Conservation (phyloP, 2,329 filamentous ascomycete species). For the Monilinia fructigena region DNA sequence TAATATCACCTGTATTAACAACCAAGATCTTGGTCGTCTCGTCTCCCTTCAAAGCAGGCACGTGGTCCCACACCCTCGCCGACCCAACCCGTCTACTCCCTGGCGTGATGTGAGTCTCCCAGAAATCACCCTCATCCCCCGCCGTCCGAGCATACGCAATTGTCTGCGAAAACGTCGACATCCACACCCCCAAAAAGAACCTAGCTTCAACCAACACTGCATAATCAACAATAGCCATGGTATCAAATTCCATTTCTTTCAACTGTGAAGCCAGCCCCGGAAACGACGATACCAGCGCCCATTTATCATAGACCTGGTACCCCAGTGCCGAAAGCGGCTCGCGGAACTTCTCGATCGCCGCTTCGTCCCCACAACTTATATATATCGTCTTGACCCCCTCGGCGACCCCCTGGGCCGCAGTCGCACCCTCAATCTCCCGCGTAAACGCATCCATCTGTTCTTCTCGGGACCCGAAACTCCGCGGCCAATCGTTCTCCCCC, state of each 20-base stretch:
- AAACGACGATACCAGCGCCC: constrained; percentile 15
- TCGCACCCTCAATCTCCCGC: constrained; percentile 26
- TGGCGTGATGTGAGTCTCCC: constrained; percentile 27
- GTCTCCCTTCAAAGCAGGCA: constrained; percentile 29
- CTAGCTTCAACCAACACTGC: constrained; percentile 28
- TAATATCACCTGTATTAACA: constrained; percentile 26
- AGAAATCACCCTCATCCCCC: constrained; percentile 28
- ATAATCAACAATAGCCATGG: constrained; percentile 32
- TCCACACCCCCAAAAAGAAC: constrained; percentile 30
- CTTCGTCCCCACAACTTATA: constrained; percentile 32
- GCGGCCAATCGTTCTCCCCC: constrained; percentile 33
- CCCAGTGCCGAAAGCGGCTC: constrained; percentile 26
- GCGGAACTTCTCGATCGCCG: constrained; percentile 27
- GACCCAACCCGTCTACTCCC: constrained; percentile 26
- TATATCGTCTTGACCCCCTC: constrained; percentile 27
- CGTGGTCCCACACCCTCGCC: constrained; percentile 12
- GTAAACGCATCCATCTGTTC: constrained; percentile 30
- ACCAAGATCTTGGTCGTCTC: constrained; percentile 32
- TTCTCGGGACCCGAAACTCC: constrained; percentile 24
- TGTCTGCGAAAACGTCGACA: constrained; percentile 32
- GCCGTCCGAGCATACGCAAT: constrained; percentile 31
- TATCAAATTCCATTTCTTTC: constrained; percentile 28
- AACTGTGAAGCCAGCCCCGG: constrained; percentile 14
- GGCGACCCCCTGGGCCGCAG: neutral
- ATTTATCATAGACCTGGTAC: constrained; percentile 31